Percentiles rank a stretch among this genome's conserved stretches.
These are phyloP conservation scores for Aspergillus ustus DNA, from an alignment of 2,329 filamentous ascomycete species.

Conservation along the genomic window DNA sequence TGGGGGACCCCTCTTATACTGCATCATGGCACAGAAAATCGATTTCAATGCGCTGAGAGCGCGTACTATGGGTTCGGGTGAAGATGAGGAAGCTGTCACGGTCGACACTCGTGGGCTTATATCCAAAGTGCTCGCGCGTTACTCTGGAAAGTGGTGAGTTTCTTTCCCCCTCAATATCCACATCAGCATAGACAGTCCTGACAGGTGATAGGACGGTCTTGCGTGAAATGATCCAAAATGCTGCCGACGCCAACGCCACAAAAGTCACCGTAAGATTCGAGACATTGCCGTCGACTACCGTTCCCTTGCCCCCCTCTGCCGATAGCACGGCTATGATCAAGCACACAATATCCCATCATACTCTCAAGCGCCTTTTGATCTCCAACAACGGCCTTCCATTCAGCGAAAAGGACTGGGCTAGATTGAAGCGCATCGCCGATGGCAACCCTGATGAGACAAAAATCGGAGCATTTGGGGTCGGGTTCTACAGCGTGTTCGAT, in stretches of 20 bases:
- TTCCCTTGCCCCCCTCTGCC: slow-evolving; percentile 69
- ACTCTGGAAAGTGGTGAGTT: slow-evolving; percentile 90
- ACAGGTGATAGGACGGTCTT: slow-evolving; percentile 61
- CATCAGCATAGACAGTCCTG: slow-evolving; percentile 14
- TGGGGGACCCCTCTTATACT: background rate
- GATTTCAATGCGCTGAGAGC: slow-evolving; percentile 75
- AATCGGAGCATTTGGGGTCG: slow-evolving; percentile 97
- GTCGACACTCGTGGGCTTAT: slow-evolving; percentile 96
- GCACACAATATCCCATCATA: slow-evolving; percentile 83
- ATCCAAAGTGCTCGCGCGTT: slow-evolving; percentile 94
- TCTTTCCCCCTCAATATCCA: background rate
- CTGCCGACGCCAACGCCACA: slow-evolving; percentile 92
- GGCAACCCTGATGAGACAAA: slow-evolving; percentile 99
- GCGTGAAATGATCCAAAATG: slow-evolving; percentile 95
- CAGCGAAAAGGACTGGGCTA: slow-evolving; percentile 86
- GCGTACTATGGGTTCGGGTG: slow-evolving; percentile 81
- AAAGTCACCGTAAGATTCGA: slow-evolving; percentile 92
- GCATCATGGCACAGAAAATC: slow-evolving; percentile 69
- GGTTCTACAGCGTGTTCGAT: slow-evolving; percentile 97
- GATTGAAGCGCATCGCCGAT: slow-evolving; percentile 96
- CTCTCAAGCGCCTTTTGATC: slow-evolving; percentile 82
- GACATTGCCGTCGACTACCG: slow-evolving; percentile 78
- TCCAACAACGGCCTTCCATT: slow-evolving; percentile 92
- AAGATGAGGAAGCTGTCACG: slow-evolving; percentile 95
- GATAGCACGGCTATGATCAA: slow-evolving; percentile 75